Percentiles rank a stretch among this genome's conserved stretches.
Conservation (phyloP, 495 filamentous ascomycete species). For the Xylaria flabelliformis region DNA sequence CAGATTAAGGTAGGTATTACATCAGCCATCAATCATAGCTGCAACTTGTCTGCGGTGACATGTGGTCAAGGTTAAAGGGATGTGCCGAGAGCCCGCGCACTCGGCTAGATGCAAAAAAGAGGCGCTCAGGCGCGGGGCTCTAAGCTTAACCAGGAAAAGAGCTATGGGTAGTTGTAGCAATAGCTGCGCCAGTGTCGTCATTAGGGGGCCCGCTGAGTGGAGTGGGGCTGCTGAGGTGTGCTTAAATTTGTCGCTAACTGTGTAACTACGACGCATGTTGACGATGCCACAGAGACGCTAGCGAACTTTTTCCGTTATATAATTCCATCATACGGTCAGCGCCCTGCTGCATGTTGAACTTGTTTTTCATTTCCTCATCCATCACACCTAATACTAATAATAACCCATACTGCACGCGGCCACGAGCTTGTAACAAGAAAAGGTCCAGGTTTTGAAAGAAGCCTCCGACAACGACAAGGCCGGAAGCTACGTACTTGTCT, state of each 20-base stretch:
- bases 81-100: background rate
- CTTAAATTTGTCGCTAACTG: background rate
- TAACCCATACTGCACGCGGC: background rate
- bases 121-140: background rate
- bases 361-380: background rate
- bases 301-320: slow-evolving; percentile 7
- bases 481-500: background rate
- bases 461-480: background rate
- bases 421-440: background rate
- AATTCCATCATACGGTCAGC: background rate
- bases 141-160: slow-evolving; percentile 13
- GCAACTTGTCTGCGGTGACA: background rate
- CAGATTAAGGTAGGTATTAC: background rate
- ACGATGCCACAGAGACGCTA: background rate
- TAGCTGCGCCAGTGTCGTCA: slow-evolving; percentile 14
- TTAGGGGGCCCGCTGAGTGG: background rate
- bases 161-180: slow-evolving; percentile 10
- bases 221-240: background rate
- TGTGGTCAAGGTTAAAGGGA: background rate
- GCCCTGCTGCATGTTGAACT: background rate
- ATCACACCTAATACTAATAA: background rate
- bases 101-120: slow-evolving; percentile 9
- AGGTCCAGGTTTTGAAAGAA: background rate
- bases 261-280: slow-evolving; percentile 4
- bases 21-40: background rate